Conservation (phyloP, 495 filamentous ascomycete genomes). For the Daldinia vernicosa region DNA sequence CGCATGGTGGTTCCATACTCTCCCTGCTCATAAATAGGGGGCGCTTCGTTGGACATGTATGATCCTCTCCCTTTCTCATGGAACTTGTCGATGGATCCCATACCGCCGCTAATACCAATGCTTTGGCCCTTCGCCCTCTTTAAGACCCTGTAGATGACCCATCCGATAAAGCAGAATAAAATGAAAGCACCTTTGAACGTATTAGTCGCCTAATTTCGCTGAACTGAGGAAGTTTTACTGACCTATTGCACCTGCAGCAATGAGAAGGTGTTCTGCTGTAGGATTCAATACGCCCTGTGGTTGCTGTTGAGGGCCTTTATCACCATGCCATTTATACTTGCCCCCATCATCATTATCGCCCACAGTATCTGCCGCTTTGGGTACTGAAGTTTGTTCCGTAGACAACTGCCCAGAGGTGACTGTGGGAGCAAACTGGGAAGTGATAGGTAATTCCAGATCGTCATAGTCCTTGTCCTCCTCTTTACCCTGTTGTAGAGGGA, state of each 20-base stretch:
- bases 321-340: constrained; percentile 21
- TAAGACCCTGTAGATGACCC: constrained; percentile 50
- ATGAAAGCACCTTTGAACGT: constrained; percentile 53
- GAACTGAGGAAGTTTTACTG: constrained; percentile 18
- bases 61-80: constrained; percentile 5
- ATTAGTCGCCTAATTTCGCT: constrained; percentile 3
- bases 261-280: constrained; percentile 54
- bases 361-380: neutral
- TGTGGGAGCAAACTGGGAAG: constrained; percentile 1
- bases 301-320: constrained; percentile 8
- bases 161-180: constrained; percentile 52
- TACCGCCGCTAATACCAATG: constrained; percentile 6
- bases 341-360: constrained; percentile 21
- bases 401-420: neutral
- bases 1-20: constrained; percentile 35
- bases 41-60: constrained; percentile 36
- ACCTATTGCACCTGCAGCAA: constrained; percentile 62
- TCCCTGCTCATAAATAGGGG: constrained; percentile 52
- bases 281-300: constrained; percentile 40
- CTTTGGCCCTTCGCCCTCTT: constrained; percentile 46
- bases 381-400: constrained; percentile 6
- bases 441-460: neutral
- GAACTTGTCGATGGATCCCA: constrained; percentile 28
- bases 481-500: constrained; percentile 1
- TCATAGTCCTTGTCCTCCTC: constrained; percentile 9